Conservation (phyloP, 2,329 filamentous ascomycete species). For the Venturia nashicola region DNA sequence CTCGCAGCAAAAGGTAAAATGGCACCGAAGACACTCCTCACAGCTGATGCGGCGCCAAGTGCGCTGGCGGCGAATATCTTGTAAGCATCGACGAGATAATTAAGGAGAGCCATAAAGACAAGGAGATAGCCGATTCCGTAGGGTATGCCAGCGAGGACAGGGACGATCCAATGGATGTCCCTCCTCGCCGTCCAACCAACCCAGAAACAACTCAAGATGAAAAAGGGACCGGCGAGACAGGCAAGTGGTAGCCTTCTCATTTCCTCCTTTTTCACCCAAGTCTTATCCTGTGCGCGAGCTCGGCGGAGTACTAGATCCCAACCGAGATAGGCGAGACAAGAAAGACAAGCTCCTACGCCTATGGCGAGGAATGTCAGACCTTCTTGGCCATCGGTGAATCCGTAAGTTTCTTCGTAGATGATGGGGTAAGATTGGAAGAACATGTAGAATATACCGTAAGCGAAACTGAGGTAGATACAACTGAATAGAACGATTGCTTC, state of each 20-base stretch:
- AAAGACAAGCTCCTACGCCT: conserved; percentile 47
- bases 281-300: conserved; percentile 33
- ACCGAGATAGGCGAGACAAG: conserved; percentile 47
- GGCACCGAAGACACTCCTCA: conserved; percentile 66
- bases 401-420: conserved; percentile 54
- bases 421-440: conserved; percentile 62
- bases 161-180: conserved; percentile 31
- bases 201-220: conserved; percentile 31
- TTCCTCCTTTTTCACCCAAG: conserved; percentile 52
- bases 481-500: conserved; percentile 56
- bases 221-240: conserved; percentile 54
- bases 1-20: conserved; percentile 33
- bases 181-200: conserved; percentile 28
- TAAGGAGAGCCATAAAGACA: conserved; percentile 41
- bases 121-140: conserved; percentile 36
- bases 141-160: conserved; percentile 26
- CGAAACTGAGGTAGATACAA: conserved; percentile 54
- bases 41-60: conserved; percentile 72
- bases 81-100: conserved; percentile 56
- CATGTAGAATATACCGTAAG: conserved; percentile 57
- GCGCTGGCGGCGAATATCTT: conserved; percentile 64
- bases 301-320: conserved; percentile 51
- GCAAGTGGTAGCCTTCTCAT: conserved; percentile 60
- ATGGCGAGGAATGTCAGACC: conserved; percentile 49
- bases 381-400: conserved; percentile 49